Percentiles rank a stretch among this genome's conserved stretches.
phyloP scores from a whole-genome alignment of 1,139 yeast species.

The Geotrichum cucujoidarum region DNA sequence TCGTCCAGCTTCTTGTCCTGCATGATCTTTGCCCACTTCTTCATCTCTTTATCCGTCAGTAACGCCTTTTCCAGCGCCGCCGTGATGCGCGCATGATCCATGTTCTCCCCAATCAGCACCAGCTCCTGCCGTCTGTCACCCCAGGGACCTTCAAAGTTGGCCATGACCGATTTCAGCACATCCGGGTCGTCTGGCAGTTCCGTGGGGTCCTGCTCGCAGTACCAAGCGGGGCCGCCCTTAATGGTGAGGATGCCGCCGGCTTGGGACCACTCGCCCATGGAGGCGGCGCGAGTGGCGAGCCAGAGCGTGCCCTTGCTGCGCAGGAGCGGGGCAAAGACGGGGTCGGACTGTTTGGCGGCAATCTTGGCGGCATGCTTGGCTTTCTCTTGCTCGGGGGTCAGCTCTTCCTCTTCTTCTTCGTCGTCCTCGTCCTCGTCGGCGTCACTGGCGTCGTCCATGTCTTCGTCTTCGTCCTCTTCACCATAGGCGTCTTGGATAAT shows the following conservation, averaged over 20 bases:
- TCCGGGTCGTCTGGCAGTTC: conserved; percentile 33
- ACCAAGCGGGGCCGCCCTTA: conserved; percentile 46
- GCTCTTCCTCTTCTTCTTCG: conserved; percentile 20
- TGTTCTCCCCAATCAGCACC: conserved; percentile 43
- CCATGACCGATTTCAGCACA: background rate
- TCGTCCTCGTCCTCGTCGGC: conserved; percentile 19
- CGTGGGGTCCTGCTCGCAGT: conserved; percentile 40
- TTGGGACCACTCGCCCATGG: conserved; percentile 46
- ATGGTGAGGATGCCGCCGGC: conserved; percentile 45
- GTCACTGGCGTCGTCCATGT: conserved; percentile 18
- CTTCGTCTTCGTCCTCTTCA: conserved; percentile 28
- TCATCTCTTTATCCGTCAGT: conserved; percentile 39
- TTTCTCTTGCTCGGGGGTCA: conserved; percentile 27
- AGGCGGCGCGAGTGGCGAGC: conserved; percentile 44
- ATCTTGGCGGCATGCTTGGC: conserved; percentile 20
- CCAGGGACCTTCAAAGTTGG: conserved; percentile 7
- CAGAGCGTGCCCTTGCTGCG: conserved; percentile 47
- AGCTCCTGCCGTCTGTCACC: conserved; percentile 44
- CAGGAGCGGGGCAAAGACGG: conserved; percentile 40
- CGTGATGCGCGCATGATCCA: conserved; percentile 33
- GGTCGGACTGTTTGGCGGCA: conserved; percentile 37
- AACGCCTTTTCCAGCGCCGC: conserved; percentile 39
- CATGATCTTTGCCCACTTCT: conserved; percentile 32
- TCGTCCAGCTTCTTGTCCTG: conserved; percentile 36
- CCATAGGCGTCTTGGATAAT: conserved; percentile 30